Conservation (phyloP, 768 basidiomycete species). For the Leccinum broughii region DNA sequence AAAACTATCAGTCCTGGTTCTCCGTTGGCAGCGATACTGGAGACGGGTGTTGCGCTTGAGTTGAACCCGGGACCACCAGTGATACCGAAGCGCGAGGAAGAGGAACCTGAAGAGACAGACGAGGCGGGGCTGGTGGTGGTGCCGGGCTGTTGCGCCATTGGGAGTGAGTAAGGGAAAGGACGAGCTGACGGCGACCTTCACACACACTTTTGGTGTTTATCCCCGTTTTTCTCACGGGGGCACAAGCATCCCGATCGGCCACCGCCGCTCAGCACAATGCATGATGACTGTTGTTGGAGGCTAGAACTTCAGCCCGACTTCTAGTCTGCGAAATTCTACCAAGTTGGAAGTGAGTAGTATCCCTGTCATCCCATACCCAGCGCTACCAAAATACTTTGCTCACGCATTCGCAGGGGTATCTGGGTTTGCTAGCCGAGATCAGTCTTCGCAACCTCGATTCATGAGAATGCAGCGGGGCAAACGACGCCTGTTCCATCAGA, state of each 20-base stretch:
- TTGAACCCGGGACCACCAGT: conserved; percentile 30
- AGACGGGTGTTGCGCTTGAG: conserved; percentile 20
- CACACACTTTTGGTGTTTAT: neutral
- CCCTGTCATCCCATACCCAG: neutral
- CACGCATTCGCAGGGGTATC: neutral
- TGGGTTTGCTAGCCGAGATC: neutral
- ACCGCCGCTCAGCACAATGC: neutral
- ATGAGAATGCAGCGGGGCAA: neutral
- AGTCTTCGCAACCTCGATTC: neutral
- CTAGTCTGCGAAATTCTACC: neutral
- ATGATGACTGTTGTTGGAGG: neutral
- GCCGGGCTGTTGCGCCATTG: conserved; percentile 24
- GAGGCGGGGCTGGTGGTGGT: conserved; percentile 6
- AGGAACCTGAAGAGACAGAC: conserved; percentile 6
- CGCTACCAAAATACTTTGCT: neutral
- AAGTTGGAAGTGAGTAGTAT: neutral
- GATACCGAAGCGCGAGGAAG: conserved; percentile 15
- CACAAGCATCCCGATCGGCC: neutral
- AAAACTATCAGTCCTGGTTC: conserved; percentile 47
- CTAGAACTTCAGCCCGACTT: neutral
- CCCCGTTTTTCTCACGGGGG: neutral
- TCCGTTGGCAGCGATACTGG: conserved; percentile 38
- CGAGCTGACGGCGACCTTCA: conserved; percentile 13
- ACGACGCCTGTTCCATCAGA: neutral
- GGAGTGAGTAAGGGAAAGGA: neutral